phyloP scores from a whole-genome alignment of 345 rosid genomes.

The Hypericum androsaemum region DNA sequence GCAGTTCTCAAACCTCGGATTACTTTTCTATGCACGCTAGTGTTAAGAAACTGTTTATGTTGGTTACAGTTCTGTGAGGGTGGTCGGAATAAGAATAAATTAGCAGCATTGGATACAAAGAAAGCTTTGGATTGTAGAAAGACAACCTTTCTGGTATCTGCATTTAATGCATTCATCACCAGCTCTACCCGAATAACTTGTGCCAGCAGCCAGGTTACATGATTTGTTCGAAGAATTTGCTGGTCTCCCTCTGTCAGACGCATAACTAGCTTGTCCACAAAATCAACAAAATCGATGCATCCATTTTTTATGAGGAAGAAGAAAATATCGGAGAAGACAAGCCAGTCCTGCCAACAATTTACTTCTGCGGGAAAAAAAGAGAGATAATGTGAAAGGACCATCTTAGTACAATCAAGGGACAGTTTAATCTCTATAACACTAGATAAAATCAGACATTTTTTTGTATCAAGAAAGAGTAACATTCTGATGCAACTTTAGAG shows the following conservation, averaged over 20 bases:
- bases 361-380: constrained; percentile 43
- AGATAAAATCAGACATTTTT: no score
- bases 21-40: no score
- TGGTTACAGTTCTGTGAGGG: no score
- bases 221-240: constrained; percentile 87
- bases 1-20: no score
- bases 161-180: constrained; percentile 66
- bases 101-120: no score
- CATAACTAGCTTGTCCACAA: constrained; percentile 80
- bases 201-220: constrained; percentile 92
- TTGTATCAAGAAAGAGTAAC: no score
- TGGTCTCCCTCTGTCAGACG: constrained; percentile 62
- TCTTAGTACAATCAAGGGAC: no score
- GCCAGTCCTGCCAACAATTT: constrained; percentile 99
- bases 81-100: no score
- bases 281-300: constrained; percentile 91
- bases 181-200: constrained; percentile 79
- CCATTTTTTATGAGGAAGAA: constrained; percentile 84
- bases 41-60: no score
- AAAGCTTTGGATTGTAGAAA: background rate
- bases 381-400: background rate
- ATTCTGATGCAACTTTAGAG: no score
- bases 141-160: constrained; percentile 78
- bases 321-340: constrained; percentile 87
- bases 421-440: no score